Conservation (phyloP, 2,329 filamentous ascomycete species). For the Raffaelea ambrosiae region DNA sequence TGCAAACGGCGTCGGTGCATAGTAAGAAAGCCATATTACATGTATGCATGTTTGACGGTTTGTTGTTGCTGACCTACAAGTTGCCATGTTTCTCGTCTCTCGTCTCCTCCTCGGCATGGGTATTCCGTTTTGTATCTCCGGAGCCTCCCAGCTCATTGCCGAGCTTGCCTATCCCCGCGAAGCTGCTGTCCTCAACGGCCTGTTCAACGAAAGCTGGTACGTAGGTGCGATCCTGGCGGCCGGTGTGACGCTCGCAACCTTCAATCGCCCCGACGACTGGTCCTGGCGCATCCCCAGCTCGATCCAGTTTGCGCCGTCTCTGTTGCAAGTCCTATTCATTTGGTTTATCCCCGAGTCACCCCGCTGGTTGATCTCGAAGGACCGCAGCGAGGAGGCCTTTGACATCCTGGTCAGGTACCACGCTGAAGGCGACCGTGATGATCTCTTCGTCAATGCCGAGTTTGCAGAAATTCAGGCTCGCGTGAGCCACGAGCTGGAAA, state of each 20-base stretch:
- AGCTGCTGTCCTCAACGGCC: constrained; percentile 62
- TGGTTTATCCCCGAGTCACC: constrained; percentile 7
- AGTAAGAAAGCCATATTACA: neutral
- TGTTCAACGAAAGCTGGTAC: constrained; percentile 79
- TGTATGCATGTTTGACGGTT: no score
- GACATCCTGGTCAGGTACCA: constrained; percentile 10
- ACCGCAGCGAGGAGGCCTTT: constrained; percentile 8
- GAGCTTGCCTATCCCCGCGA: constrained; percentile 73
- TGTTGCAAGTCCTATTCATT: constrained; percentile 5
- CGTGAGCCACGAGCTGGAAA: constrained; percentile 6
- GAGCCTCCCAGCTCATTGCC: constrained; percentile 7
- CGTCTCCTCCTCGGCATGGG: constrained; percentile 39
- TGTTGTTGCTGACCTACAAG: no score
- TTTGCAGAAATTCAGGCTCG: constrained; percentile 7
- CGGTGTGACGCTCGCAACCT: constrained; percentile 62
- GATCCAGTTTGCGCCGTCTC: constrained; percentile 23
- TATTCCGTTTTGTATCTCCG: constrained; percentile 35
- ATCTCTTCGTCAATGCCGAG: constrained; percentile 8
- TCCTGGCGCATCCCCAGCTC: constrained; percentile 29
- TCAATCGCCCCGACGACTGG: constrained; percentile 19
- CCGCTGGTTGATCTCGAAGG: constrained; percentile 6
- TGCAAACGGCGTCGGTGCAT: constrained; percentile 23
- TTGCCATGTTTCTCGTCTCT: neutral
- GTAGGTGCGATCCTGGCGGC: constrained; percentile 63
- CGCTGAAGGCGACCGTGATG: constrained; percentile 6